Evolutionary conservation across 768 basidiomycete species (phyloP), one percentile per base, ranked within the genome.

Genomic region (Hypsizygus marmoreus): DNA sequence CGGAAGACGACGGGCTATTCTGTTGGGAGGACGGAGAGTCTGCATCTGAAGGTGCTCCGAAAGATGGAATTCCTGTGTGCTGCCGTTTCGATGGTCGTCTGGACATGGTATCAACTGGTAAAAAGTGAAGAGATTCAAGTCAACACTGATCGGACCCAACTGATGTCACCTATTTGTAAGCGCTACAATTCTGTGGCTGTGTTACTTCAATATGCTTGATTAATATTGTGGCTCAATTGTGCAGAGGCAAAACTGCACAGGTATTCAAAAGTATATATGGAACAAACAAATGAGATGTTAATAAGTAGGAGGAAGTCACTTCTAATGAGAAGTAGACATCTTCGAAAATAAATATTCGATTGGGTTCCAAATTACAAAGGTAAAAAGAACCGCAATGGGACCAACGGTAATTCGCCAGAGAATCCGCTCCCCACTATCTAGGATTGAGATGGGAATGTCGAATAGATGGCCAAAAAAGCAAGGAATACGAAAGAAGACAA

Each of bases 1-100:
- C 74, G 17, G 77, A 70, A 7, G 82, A 76, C 0, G 81, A 78
- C 1, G 81, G 74, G 6, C 68, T 66, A 30, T 57, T 60, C 2
- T 49, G 26, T 39, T 67, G 55, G 14, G 65, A 47, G 4, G 71
- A 57, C 0, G 71, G 66, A 6, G 60, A 41, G 47, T 80, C 80
- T 14, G 72, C 72, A 26, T 72, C 72, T 0, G 70, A 70, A 6
- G 76, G 66, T 2, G 77, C 73, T 16, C 76, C 76, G 48, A 79
- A 71, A 13, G 53, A 40, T 9, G 47, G 42, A 12, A 52, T 40
- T 10, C 45, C 38, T 16, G 33, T 46, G 26, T 35, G 51, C 19
- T 37, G 52, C 39, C 41, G 51, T 37, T 60, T 60, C 5, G 35
- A 35, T 31, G 34, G 37, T 17, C 20, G 42, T 6, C 40, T 48